A percentile compares a stretch with the other conserved stretches of the same genome.
Conservation (phyloP, 2,329 filamentous ascomycete species). For the Calonectria naviculata region DNA sequence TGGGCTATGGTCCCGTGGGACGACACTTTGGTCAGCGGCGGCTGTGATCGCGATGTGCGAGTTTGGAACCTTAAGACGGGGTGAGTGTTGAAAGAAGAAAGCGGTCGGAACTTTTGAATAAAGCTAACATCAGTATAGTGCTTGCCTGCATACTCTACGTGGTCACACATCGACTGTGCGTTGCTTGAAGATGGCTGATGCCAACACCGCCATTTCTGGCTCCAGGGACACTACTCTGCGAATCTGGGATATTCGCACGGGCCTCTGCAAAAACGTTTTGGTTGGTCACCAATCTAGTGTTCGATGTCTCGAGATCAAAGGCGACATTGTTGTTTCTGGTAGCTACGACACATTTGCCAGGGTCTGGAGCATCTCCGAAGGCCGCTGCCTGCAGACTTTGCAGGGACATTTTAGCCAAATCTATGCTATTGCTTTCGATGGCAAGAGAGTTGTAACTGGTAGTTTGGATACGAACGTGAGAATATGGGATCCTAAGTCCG, state of each 20-base stretch:
- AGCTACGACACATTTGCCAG: constrained; percentile 97
- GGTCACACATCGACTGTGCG: constrained; percentile 97
- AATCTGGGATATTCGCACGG: constrained; percentile 93
- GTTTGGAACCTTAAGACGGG: constrained; percentile 97
- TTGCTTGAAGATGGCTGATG: constrained; percentile 97
- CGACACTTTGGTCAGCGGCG: constrained; percentile 93
- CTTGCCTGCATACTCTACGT: constrained; percentile 83
- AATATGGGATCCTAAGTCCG: constrained; percentile 93
- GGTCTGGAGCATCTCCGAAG: constrained; percentile 98
- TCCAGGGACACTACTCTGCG: constrained; percentile 94
- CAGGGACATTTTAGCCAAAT: constrained; percentile 98
- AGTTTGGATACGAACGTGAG: constrained; percentile 96
- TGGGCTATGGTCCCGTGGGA: constrained; percentile 99
- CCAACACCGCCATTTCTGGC: constrained; percentile 93
- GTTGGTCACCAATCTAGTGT: constrained; percentile 97
- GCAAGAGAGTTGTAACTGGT: constrained; percentile 90
- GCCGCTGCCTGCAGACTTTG: constrained; percentile 89
- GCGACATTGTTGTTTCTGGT: constrained; percentile 96
- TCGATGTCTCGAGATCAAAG: constrained; percentile 93
- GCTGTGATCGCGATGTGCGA: constrained; percentile 94
- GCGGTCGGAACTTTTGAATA: background rate
- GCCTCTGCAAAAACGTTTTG: constrained; percentile 89
- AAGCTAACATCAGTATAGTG: constrained; percentile 57
- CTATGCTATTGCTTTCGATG: constrained; percentile 98
- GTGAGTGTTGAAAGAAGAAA: constrained; percentile 62